phyloP scores from a whole-genome alignment of 2,329 filamentous ascomycete species.

The Helotiales sp. region DNA sequence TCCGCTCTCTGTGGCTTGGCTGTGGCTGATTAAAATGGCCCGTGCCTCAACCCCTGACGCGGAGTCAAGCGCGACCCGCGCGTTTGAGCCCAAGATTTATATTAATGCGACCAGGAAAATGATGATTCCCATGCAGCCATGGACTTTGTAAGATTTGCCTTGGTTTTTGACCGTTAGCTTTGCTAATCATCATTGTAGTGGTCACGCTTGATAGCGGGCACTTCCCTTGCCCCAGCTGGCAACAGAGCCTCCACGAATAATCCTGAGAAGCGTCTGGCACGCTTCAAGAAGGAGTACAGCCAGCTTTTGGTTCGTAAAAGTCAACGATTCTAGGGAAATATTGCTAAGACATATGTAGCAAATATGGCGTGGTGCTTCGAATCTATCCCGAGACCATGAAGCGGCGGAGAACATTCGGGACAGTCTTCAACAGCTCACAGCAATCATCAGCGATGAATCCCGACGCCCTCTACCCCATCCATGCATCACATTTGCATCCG shows the following conservation, averaged over 20 bases:
- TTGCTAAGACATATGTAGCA: slow-evolving; percentile 46
- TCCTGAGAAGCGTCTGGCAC: slow-evolving; percentile 66
- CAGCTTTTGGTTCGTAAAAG: slow-evolving; percentile 52
- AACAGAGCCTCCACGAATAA: slow-evolving; percentile 66
- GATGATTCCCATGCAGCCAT: slow-evolving; percentile 34
- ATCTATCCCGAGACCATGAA: slow-evolving; percentile 63
- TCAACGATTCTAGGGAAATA: not conserved
- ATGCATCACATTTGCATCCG: slow-evolving; percentile 85
- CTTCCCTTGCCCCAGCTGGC: slow-evolving; percentile 59
- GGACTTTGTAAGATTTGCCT: slow-evolving; percentile 40
- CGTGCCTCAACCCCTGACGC: slow-evolving; percentile 13
- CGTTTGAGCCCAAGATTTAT: slow-evolving; percentile 19
- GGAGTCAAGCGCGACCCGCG: slow-evolving; percentile 18
- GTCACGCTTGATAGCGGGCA: slow-evolving; percentile 69
- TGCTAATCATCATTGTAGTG: slow-evolving; percentile 52
- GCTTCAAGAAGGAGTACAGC: slow-evolving; percentile 70
- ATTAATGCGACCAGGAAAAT: slow-evolving; percentile 30
- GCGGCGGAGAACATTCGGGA: slow-evolving; percentile 67
- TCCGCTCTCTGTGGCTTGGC: not conserved
- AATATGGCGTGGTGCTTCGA: slow-evolving; percentile 66
- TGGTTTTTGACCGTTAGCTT: not conserved
- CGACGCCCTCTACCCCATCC: slow-evolving; percentile 87
- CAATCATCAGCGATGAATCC: slow-evolving; percentile 85
- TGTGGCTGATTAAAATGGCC: not conserved
- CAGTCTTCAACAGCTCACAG: slow-evolving; percentile 65